Evolutionary conservation across 1,139 yeast species (phyloP).

Genomic region (Hansenula sp.): DNA sequence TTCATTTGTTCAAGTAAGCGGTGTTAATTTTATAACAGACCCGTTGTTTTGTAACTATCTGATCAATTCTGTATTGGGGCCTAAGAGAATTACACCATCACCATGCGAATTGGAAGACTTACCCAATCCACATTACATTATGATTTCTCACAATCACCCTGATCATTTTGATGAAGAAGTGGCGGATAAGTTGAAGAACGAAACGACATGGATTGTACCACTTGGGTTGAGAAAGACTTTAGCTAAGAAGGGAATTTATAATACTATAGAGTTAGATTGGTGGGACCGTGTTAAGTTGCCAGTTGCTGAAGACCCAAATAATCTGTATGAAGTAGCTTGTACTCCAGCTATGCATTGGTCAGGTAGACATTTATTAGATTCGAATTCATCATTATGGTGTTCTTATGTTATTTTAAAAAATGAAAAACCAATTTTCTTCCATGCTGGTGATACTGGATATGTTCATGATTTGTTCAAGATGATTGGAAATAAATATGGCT

Average conservation of each 20-base stretch:
- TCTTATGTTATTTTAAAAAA: constrained; percentile 68
- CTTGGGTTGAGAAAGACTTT: constrained; percentile 65
- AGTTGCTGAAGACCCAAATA: constrained; percentile 30
- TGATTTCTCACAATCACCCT: constrained; percentile 93
- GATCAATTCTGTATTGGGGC: constrained; percentile 65
- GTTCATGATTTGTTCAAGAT: constrained; percentile 63
- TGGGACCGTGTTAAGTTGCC: constrained; percentile 67
- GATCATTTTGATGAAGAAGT: constrained; percentile 75
- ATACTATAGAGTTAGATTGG: constrained; percentile 80
- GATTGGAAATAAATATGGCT: constrained; percentile 62
- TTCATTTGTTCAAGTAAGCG: constrained; percentile 66
- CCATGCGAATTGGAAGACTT: constrained; percentile 65
- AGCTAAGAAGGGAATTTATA: constrained; percentile 42
- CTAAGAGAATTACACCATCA: constrained; percentile 69
- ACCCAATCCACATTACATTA: constrained; percentile 64
- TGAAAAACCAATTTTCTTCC: constrained; percentile 71
- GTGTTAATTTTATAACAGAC: constrained; percentile 76
- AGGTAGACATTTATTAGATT: constrained; percentile 73
- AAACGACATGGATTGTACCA: constrained; percentile 76
- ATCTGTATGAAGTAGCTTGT: constrained; percentile 75
- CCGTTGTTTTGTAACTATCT: constrained; percentile 75
- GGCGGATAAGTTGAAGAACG: constrained; percentile 53
- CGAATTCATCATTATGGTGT: constrained; percentile 84
- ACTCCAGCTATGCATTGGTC: constrained; percentile 99
- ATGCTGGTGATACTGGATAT: constrained; percentile 95